Percentiles rank a stretch among this genome's conserved stretches.
phyloP scores from a whole-genome alignment of 768 basidiomycete species.

The Plicaturopsis crispa region DNA sequence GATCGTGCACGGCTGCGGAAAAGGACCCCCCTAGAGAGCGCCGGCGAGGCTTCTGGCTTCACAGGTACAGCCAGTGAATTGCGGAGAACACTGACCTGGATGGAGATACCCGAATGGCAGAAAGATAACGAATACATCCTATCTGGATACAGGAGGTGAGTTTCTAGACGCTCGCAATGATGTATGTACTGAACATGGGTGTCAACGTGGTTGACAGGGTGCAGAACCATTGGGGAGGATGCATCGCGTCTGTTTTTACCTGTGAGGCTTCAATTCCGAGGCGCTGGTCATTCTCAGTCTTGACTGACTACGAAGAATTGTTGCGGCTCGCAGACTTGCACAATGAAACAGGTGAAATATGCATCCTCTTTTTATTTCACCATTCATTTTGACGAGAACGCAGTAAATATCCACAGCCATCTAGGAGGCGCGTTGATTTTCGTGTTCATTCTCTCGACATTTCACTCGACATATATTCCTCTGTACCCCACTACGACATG shows the following conservation, averaged over 20 bases:
- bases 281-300: too few species aligned
- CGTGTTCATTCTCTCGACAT: constrained; percentile 42
- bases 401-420: constrained; percentile 86
- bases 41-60: too few species aligned
- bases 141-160: constrained; percentile 62
- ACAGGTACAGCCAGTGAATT: too few species aligned
- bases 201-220: constrained; percentile 34
- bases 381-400: constrained; percentile 6
- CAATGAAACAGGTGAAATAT: constrained; percentile 60
- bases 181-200: constrained; percentile 5
- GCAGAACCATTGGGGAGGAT: constrained; percentile 55
- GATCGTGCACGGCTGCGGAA: too few species aligned
- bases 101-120: constrained; percentile 52
- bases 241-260: constrained; percentile 53
- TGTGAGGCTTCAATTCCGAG: too few species aligned
- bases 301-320: constrained; percentile 4
- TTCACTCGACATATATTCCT: constrained; percentile 42
- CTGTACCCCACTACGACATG: constrained; percentile 49
- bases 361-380: constrained; percentile 1
- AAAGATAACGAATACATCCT: constrained; percentile 69
- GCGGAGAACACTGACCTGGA: neutral
- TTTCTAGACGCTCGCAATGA: constrained; percentile 4
- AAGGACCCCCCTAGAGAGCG: too few species aligned
- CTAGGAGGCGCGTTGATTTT: constrained; percentile 64
- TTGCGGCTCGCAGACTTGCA: constrained; percentile 47